Base-by-base conservation (phyloP, 164 flowering plant species). In the Piper longum region DNA sequence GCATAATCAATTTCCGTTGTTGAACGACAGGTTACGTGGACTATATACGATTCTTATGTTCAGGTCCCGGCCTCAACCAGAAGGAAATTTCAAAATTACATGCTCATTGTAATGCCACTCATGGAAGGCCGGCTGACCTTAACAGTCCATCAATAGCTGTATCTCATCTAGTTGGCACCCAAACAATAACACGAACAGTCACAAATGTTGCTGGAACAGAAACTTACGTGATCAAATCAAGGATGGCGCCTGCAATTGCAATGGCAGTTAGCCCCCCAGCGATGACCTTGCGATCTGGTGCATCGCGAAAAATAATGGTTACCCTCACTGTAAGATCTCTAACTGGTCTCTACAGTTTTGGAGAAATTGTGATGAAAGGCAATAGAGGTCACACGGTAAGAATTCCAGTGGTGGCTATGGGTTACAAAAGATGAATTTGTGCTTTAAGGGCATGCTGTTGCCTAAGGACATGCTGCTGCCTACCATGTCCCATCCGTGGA, bases 351-450 rank as follows among this genome's bases (percentile, higher is more conserved):
- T 93, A 90, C 73, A 81, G 87, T 72, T 93, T 90, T 66, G 99
- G 99, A 16, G 83, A 88, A 76, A 78, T 93, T 62, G n/a, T 81
- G 63, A 59, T 93, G 83, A 93, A 93, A 74, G 99, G 99, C 6
- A 88, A 83, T 73, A 70, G 90, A 68, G 95, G 99, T 59, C 99
- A 93, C 76, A 90, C 81, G 77, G 99, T 90, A 43, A 76, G 86
- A 71, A 82, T 93, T 68, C 99, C 97, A 8, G 97, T 93, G 6
- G 91, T 85, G 16, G 99, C 87, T 12, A 87, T 90, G 96, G 98
- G 87, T 59, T 85, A 84, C 71, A 56, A 79, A 59, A 77, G 87
- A 57, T 88, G 79, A 44, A 57, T 57, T 8, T 36, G 12, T 57
- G 5, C 3, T 9, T 51, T 58, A 63, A 64, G 56, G 56, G 61